Evolutionary conservation across 1,139 yeast genomes (phyloP).

Genomic region (Candida glucosophila): DNA sequence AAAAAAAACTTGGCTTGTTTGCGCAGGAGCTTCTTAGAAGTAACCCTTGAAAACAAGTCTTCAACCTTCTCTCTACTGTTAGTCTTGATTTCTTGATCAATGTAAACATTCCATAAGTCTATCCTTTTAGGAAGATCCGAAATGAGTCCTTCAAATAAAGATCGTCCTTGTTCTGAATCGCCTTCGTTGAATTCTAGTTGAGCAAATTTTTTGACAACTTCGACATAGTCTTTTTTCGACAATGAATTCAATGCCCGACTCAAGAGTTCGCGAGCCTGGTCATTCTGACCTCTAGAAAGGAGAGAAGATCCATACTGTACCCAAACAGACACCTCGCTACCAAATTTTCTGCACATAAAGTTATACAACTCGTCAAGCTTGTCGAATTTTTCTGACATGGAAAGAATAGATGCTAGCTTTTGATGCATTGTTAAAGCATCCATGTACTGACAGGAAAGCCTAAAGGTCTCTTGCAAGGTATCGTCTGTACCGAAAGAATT

Average conservation of each 20-base stretch:
- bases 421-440: conserved; percentile 77
- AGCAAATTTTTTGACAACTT: conserved; percentile 80
- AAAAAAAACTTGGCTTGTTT: conserved; percentile 95
- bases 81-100: conserved; percentile 80
- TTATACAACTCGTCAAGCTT: conserved; percentile 66
- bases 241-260: conserved; percentile 66
- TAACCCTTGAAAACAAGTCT: conserved; percentile 74
- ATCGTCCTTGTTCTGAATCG: conserved; percentile 89
- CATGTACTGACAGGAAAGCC: conserved; percentile 83
- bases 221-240: conserved; percentile 72
- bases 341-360: conserved; percentile 72
- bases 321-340: conserved; percentile 68
- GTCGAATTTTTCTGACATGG: conserved; percentile 60
- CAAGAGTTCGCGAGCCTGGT: conserved; percentile 61
- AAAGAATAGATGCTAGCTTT: conserved; percentile 67
- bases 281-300: conserved; percentile 48
- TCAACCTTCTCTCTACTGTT: conserved; percentile 57
- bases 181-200: conserved; percentile 82
- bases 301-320: conserved; percentile 68
- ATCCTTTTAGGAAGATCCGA: conserved; percentile 87
- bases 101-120: conserved; percentile 90
- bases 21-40: conserved; percentile 59
- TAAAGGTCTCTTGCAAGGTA: conserved; percentile 69
- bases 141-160: conserved; percentile 84
- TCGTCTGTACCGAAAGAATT: conserved; percentile 87